A percentile compares a stretch with the other conserved stretches of the same genome.
Evolutionary conservation across 148 eudicot genomes (phyloP).

Genomic region (Fagopyrum homotropicum): DNA sequence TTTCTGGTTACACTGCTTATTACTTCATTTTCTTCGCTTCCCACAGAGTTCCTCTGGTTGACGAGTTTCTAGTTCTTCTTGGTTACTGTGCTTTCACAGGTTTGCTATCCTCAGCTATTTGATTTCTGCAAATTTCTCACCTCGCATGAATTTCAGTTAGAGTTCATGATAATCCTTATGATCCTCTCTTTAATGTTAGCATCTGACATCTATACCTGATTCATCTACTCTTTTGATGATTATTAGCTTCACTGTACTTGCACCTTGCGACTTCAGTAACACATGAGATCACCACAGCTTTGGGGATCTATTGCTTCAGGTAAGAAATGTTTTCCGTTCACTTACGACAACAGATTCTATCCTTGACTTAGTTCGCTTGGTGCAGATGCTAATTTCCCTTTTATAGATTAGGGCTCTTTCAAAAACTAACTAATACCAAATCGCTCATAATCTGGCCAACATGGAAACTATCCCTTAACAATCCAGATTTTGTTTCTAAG

Average conservation of each 20-base stretch:
- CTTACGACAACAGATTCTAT: not conserved
- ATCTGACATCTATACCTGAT: not conserved
- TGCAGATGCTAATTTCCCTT: not conserved
- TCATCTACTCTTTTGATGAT: not conserved
- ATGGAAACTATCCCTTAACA: not conserved
- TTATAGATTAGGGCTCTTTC: not conserved
- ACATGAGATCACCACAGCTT: constrained; percentile 83
- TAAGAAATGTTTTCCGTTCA: constrained; percentile 21
- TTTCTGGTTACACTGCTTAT: not conserved
- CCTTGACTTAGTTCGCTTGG: not conserved
- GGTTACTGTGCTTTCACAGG: constrained; percentile 71
- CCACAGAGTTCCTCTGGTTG: constrained; percentile 75
- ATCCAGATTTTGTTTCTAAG: not conserved
- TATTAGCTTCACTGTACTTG: constrained; percentile 58
- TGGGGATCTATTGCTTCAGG: constrained; percentile 96
- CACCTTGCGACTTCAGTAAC: constrained; percentile 84
- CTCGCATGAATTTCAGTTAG: not conserved
- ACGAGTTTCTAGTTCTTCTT: constrained; percentile 77
- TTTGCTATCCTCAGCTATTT: constrained; percentile 16
- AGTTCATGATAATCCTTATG: constrained; percentile 3
- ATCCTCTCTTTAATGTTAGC: not conserved
- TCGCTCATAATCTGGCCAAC: not conserved
- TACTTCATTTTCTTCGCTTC: not conserved
- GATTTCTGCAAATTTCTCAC: not conserved
- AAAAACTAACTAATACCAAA: not conserved